Evolutionary conservation across 345 rosid genomes (phyloP).

Genomic region (Lepidium aucheri): DNA sequence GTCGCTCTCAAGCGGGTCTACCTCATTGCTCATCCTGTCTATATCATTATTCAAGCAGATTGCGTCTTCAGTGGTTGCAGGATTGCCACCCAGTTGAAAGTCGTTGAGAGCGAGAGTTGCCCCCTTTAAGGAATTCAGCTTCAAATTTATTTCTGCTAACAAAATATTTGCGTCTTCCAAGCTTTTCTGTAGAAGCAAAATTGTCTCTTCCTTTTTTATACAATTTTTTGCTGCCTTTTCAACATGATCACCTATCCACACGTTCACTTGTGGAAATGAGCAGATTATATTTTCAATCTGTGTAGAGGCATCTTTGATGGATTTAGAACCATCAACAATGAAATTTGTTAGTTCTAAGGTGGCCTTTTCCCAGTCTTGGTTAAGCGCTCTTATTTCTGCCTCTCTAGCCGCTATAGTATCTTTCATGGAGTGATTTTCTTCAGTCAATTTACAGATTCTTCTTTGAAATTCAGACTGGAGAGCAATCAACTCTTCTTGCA

Average conservation of each 20-base stretch:
- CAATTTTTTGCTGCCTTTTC: conserved; percentile 70
- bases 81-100: conserved; percentile 32
- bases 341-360: conserved; percentile 72
- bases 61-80: conserved; percentile 32
- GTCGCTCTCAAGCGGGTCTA: conserved; percentile 30
- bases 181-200: conserved; percentile 63
- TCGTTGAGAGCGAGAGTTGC: conserved; percentile 59
- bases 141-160: conserved; percentile 66
- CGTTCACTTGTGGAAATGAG: conserved; percentile 64
- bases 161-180: conserved; percentile 76
- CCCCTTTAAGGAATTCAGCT: conserved; percentile 57
- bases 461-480: conserved; percentile 58
- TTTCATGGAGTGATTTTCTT: conserved; percentile 50
- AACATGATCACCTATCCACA: conserved; percentile 53
- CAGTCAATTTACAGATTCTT: conserved; percentile 36
- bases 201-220: conserved; percentile 73
- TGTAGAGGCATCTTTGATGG: conserved; percentile 67
- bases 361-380: conserved; percentile 79
- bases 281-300: conserved; percentile 54
- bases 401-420: conserved; percentile 48
- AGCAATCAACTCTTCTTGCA: conserved; percentile 65
- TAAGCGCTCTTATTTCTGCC: conserved; percentile 39
- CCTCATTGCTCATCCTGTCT: conserved; percentile 39
- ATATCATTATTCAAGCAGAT: conserved; percentile 26
- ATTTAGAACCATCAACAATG: conserved; percentile 78